Evolutionary conservation across 805 yeast genomes (phyloP), one percentile per base, ranked within the genome.

Genomic region (Kuraishia floccosa): DNA sequence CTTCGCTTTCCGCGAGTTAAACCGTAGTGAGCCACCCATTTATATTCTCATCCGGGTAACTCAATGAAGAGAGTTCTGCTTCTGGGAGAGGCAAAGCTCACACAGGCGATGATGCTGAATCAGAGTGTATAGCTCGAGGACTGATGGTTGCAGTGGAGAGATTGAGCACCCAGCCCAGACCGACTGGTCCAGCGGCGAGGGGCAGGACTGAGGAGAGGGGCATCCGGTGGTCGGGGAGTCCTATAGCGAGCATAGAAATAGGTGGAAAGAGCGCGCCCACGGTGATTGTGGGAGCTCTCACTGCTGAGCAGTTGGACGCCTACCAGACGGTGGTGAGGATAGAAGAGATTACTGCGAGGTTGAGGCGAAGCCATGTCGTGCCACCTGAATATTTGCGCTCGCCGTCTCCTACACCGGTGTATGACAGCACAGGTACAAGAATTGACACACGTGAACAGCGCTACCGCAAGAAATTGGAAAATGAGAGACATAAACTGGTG

Each of bases 391-490:
- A 56, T 40, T 43, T 44, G 37, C 55, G 72, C 37, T 83, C 93
- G 2, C 85, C 87, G 0, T 83, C 95, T 2, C 97, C 97, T 0
- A 86, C 96, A 2, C 98, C 98, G 1, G 72, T 70, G 35, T 91
- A 91, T 53, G 97, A 91, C 54, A 52, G 64, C 19, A 54, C 60
- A 15, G 99, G 99, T 27, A 77, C 74, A 48, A 75, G 97, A 46
- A 74, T 72, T 7, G 91, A 91, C 49, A 86, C 97, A 0, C 59
- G 93, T 33, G 94, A 82, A 31, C 67, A 58, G 27, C 59, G 94
- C 31, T 71, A 72, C 37, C 60, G 63, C 31, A 67, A 70, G 32
- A 61, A 63, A 27, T 56, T 80, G 26, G 94, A 85, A 43, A 72
- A 73, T 34, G 97, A 91, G 53, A 65, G 96, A 37, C 81, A 84